Conservation (phyloP, 345 rosid genomes). For the Dimocarpus longan region DNA sequence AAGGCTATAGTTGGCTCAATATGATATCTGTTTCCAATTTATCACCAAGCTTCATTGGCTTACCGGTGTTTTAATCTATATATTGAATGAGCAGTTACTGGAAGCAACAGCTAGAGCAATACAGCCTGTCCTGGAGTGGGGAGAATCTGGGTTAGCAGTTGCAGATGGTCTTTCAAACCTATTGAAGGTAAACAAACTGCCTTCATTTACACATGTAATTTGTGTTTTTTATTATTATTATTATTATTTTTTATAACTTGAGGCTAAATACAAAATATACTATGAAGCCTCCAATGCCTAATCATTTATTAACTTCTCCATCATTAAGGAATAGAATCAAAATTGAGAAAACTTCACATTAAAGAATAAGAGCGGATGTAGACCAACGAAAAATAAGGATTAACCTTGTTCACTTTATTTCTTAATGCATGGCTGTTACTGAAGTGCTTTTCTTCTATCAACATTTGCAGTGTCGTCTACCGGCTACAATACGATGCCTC, state of each 20-base stretch:
- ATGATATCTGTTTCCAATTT: neutral
- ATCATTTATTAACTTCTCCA: neutral
- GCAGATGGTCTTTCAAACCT: conserved; percentile 92
- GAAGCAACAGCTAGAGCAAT: conserved; percentile 98
- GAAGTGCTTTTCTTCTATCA: conserved; percentile 16
- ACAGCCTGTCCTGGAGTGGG: conserved; percentile 77
- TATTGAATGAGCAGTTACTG: conserved; percentile 58
- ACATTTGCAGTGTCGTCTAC: conserved; percentile 82
- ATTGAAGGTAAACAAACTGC: conserved; percentile 58
- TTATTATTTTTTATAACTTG: neutral
- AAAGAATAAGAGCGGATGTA: neutral
- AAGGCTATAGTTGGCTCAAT: neutral
- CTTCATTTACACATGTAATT: neutral
- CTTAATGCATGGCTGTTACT: conserved; percentile 2
- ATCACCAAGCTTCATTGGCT: conserved; percentile 1
- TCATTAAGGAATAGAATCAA: neutral
- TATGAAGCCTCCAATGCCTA: neutral
- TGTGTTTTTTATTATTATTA: no score
- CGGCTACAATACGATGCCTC: conserved; percentile 81
- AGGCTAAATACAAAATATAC: neutral
- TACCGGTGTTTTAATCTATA: neutral
- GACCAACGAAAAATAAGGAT: neutral
- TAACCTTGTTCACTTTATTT: neutral
- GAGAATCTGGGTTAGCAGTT: conserved; percentile 83
- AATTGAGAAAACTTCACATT: neutral